Percentiles rank a stretch among this genome's conserved stretches.
phyloP scores from a whole-genome alignment of 192 early-diverging fungal species.

The Dissophora ornata region DNA sequence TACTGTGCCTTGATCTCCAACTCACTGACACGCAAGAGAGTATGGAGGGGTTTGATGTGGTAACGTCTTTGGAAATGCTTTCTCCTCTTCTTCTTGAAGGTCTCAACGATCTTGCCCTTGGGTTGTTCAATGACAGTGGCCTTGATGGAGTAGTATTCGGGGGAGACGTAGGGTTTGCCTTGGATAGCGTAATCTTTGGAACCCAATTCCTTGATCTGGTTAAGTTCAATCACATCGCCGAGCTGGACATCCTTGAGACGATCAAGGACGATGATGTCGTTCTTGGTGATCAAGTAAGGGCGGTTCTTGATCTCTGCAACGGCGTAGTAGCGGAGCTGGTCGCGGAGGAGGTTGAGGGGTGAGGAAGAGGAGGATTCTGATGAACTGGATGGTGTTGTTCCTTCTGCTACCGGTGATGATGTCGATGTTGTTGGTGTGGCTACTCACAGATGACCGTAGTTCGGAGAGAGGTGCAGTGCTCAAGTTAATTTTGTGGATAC shows the following conservation, averaged over 20 bases:
- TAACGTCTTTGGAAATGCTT: slow-evolving; percentile 78
- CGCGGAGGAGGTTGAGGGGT: slow-evolving; percentile 60
- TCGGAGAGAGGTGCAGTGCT: background rate
- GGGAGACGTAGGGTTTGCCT: slow-evolving; percentile 86
- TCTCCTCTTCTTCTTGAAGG: slow-evolving; percentile 84
- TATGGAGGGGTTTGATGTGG: slow-evolving; percentile 77
- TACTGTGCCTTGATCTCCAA: slow-evolving; percentile 67
- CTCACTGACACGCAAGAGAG: slow-evolving; percentile 77
- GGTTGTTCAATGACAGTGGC: slow-evolving; percentile 93
- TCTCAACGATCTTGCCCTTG: slow-evolving; percentile 75
- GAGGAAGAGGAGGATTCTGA: slow-evolving; percentile 11
- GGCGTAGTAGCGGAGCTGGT: slow-evolving; percentile 82
- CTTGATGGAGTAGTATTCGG: slow-evolving; percentile 78
- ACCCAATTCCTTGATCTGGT: slow-evolving; percentile 89
- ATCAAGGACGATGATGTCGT: slow-evolving; percentile 89
- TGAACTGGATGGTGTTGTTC: slow-evolving; percentile 16
- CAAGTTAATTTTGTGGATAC: too few relatives aligned
- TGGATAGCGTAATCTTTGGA: slow-evolving; percentile 84
- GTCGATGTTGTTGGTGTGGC: slow-evolving; percentile 2
- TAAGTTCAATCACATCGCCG: slow-evolving; percentile 89
- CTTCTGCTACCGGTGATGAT: slow-evolving; percentile 10
- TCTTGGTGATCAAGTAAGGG: slow-evolving; percentile 88
- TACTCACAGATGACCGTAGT: too few relatives aligned
- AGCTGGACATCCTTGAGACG: slow-evolving; percentile 85
- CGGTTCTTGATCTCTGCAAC: slow-evolving; percentile 89